Evolutionary conservation across 306 rosid genomes (phyloP).

Genomic region (Sophora flavescens): DNA sequence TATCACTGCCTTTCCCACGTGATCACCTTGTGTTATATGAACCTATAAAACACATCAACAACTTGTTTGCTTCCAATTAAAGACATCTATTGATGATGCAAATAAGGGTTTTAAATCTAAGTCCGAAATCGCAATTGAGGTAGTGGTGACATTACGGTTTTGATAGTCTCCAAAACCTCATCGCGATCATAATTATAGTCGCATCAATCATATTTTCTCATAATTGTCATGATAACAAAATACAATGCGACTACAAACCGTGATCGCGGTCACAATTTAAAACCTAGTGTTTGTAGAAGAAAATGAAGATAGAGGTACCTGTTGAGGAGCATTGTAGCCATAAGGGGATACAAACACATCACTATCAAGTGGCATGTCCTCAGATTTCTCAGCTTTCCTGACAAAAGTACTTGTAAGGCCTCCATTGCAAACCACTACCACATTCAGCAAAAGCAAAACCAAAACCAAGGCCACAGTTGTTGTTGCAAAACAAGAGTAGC

Average conservation of each 20-base stretch:
- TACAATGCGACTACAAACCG: too few species aligned
- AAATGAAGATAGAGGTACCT: conserved; percentile 16
- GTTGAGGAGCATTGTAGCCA: conserved; percentile 78
- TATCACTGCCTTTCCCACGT: conserved; percentile 68
- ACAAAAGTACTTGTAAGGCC: conserved; percentile 59
- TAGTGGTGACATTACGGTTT: too few species aligned
- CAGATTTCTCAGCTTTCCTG: conserved; percentile 33
- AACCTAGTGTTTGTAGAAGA: too few species aligned
- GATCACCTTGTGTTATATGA: conserved; percentile 86
- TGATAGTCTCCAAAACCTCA: too few species aligned
- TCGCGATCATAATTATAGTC: too few species aligned
- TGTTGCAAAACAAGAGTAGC: conserved; percentile 34
- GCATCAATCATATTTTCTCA: too few species aligned
- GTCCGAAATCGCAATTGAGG: too few species aligned
- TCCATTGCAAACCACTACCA: conserved; percentile 53
- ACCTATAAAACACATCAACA: conserved; percentile 53
- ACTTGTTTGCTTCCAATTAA: too few species aligned
- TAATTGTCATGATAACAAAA: too few species aligned
- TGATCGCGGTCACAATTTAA: too few species aligned
- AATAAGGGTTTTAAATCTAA: too few species aligned
- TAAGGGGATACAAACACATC: conserved; percentile 65
- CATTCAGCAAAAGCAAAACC: conserved; percentile 35
- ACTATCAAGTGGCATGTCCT: conserved; percentile 72
- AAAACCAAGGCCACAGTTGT: not conserved
- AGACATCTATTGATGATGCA: too few species aligned